These are phyloP conservation scores for Quercus bicolor DNA, from an alignment of 306 rosid genomes.

Conservation along the genomic window DNA sequence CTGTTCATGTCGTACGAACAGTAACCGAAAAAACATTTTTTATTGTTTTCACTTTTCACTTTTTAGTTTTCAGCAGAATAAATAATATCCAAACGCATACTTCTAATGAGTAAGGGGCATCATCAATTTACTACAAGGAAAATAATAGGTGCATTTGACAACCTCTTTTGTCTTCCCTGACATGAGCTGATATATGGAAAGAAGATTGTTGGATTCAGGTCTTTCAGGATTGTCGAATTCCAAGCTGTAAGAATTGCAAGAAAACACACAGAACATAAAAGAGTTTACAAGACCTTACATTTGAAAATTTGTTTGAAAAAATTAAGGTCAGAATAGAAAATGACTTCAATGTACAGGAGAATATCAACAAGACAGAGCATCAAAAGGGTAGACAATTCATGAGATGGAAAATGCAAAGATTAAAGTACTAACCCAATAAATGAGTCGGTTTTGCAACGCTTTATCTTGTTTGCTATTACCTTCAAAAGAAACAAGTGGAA, in stretches of 20 bases:
- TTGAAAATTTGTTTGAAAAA: background rate
- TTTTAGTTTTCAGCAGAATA: no score
- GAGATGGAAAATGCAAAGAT: slow-evolving; percentile 21
- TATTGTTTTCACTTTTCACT: no score
- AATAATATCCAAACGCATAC: no score
- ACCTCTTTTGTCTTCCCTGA: slow-evolving; percentile 90
- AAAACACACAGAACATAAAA: slow-evolving; percentile 13
- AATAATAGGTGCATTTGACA: slow-evolving; percentile 9
- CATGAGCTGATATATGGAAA: slow-evolving; percentile 79
- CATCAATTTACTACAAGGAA: background rate
- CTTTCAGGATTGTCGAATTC: slow-evolving; percentile 89
- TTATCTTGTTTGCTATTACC: slow-evolving; percentile 89
- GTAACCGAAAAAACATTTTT: no score
- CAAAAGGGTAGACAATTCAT: slow-evolving; percentile 12
- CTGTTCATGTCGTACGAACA: no score
- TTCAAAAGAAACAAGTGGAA: slow-evolving; percentile 44
- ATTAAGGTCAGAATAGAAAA: slow-evolving; percentile 5
- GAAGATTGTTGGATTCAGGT: slow-evolving; percentile 96
- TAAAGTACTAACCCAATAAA: slow-evolving; percentile 63
- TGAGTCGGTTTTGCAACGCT: slow-evolving; percentile 96
- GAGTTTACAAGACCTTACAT: slow-evolving; percentile 14
- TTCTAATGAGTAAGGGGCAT: background rate
- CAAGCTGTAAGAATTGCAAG: slow-evolving; percentile 54
- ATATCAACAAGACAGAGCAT: slow-evolving; percentile 17
- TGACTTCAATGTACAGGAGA: background rate